Base-by-base conservation (phyloP, 139 green algal genomes). In the Parachlorella kessleri region DNA sequence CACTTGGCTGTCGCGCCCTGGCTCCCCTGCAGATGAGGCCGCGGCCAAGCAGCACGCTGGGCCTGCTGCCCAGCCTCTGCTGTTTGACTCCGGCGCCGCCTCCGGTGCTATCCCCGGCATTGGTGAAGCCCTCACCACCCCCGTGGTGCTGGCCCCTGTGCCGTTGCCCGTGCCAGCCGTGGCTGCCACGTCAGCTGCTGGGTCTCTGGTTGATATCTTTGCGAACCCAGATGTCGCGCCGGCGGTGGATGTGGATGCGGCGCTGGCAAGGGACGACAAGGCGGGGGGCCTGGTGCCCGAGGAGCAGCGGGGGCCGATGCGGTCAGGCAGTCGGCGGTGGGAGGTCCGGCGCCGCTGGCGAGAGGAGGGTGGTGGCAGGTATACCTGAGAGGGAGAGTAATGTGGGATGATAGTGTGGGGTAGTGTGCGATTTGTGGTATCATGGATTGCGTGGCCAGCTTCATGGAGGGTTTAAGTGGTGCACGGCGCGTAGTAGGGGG, bases 71-170 rank as follows among this genome's bases (percentile, higher is more conserved):
- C 4, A 42, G 28, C 1, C 72, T 63, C 48, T 64, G 64, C 10
- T 28, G 66, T 6, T 54, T n/a, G 21, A 38, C 39, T 5, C 53
- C n/a, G 55, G 39, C 23, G 18, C 64, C 37, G 1, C 23, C 1
- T 67, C 42, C 41, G 80, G 78, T 3, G 82, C 79, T 33, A 87
- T 87, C 41, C 83, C 83, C 5, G 83, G 83, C 53, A 83, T 87
- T 42, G 83, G 83, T 1, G 83, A 77, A 3, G 82, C 82, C 0
- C 9, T 85, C 26, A 63, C 54, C 55, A 77, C 74, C 65, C 70
- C 71, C 0, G 64, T 54, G 37, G 70, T 84, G 65, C 55, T 66
- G 28, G 35, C 48, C 41, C 55, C 75, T n/a, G 36, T 30, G 4
- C 40, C 66, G 5, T 24, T 6, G 9, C 7, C 67, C 3, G 24